Conservation (phyloP, 2,329 filamentous ascomycete species). For the Alternaria longipes region DNA sequence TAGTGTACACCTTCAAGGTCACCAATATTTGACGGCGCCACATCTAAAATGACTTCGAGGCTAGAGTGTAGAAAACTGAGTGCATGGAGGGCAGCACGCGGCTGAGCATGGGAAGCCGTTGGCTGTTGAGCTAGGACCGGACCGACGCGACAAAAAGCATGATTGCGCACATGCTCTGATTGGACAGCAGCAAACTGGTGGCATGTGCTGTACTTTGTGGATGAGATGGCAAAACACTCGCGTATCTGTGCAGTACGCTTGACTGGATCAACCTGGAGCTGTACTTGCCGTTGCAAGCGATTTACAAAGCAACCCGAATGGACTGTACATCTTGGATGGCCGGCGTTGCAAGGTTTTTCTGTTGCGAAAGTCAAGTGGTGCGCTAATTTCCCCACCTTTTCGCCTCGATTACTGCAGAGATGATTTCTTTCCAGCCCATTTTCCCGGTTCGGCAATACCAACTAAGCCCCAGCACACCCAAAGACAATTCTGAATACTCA, state of each 20-base stretch:
- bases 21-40: too few relatives aligned
- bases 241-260: neutral
- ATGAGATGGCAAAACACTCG: neutral
- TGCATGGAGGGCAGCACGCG: too few relatives aligned
- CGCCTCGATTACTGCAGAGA: neutral
- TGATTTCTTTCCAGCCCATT: neutral
- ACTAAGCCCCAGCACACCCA: too few relatives aligned
- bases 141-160: neutral
- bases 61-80: too few relatives aligned
- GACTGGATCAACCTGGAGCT: neutral
- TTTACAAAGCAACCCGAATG: neutral
- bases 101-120: too few relatives aligned
- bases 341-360: neutral
- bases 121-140: neutral
- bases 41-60: too few relatives aligned
- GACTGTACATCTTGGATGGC: fast-evolving
- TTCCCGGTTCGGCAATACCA: neutral
- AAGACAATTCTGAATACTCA: too few relatives aligned
- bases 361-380: neutral
- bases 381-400: neutral
- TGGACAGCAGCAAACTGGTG: neutral
- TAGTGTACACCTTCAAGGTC: too few relatives aligned
- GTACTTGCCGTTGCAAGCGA: neutral
- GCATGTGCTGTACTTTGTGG: neutral
- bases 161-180: neutral